These are phyloP conservation scores for Podospora australis DNA, from an alignment of 495 filamentous ascomycete genomes.

Conservation along the genomic window DNA sequence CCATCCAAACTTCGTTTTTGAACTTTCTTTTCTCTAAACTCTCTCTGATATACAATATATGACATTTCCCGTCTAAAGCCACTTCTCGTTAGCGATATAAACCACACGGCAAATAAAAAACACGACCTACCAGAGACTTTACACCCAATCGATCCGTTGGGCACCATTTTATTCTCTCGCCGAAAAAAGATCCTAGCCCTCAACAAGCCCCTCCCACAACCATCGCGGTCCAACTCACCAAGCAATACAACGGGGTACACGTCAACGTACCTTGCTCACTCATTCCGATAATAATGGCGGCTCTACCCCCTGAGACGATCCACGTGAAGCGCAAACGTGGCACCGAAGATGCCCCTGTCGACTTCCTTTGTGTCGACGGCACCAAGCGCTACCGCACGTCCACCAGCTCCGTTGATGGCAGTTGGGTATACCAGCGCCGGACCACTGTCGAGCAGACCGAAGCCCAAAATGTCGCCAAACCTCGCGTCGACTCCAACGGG, in stretches of 20 bases:
- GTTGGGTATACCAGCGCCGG: conserved; percentile 40
- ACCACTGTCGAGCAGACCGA: conserved; percentile 9
- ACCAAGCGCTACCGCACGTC: conserved; percentile 39
- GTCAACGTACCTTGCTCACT: conserved; percentile 6
- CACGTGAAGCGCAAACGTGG: conserved; percentile 50
- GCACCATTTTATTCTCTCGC: too few relatives aligned
- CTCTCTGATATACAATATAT: too few relatives aligned
- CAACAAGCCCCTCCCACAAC: too few relatives aligned
- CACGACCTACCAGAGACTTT: too few relatives aligned
- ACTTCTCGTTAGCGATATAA: too few relatives aligned
- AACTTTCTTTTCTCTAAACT: too few relatives aligned
- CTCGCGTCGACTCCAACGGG: background rate
- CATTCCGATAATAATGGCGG: conserved; percentile 30
- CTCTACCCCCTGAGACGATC: conserved; percentile 43
- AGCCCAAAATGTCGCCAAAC: background rate
- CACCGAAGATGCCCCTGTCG: conserved; percentile 44
- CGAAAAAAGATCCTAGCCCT: too few relatives aligned
- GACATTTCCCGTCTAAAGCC: too few relatives aligned
- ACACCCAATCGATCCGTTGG: too few relatives aligned
- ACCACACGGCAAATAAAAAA: too few relatives aligned
- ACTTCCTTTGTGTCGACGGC: conserved; percentile 42
- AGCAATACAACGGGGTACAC: conserved; percentile 3
- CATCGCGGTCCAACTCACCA: background rate
- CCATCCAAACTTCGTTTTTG: background rate
- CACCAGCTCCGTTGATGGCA: conserved; percentile 21